Conservation (phyloP, 2,329 filamentous ascomycete species). For the Aureobasidium sp. region DNA sequence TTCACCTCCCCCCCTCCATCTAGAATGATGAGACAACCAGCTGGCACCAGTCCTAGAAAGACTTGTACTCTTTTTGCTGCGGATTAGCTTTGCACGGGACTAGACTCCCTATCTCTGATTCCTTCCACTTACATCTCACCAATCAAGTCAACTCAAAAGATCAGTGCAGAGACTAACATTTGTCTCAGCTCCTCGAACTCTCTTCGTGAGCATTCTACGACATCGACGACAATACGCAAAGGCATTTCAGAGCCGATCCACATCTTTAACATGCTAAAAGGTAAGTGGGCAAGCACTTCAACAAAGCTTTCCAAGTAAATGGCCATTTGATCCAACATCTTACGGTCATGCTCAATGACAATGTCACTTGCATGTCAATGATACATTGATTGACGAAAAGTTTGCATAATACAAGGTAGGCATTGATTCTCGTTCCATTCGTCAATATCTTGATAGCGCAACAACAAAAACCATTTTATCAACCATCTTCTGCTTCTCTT, state of each 20-base stretch:
- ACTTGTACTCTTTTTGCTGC: conserved; percentile 57
- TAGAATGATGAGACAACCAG: conserved; percentile 29
- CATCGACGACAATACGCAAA: not conserved
- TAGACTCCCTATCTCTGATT: conserved; percentile 7
- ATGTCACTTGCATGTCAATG: not conserved
- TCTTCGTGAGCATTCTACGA: not conserved
- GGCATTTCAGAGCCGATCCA: not conserved
- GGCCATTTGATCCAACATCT: not conserved
- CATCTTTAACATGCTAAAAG: not conserved
- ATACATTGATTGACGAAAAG: not conserved
- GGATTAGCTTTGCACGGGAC: conserved; percentile 45
- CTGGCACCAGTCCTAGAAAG: conserved; percentile 63
- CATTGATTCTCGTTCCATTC: not conserved
- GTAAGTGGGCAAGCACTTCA: not conserved
- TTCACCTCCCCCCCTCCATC: not conserved
- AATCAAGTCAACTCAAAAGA: not conserved
- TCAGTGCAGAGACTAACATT: not conserved
- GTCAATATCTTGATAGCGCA: not conserved
- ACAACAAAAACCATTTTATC: too few relatives aligned
- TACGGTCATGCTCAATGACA: not conserved
- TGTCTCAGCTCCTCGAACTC: not conserved
- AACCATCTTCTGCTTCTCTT: not conserved
- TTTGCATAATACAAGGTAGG: not conserved
- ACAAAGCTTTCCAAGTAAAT: not conserved
- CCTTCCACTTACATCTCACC: not conserved